Evolutionary conservation across 495 filamentous ascomycete genomes (phyloP), one percentile per base, ranked within the genome.

Genomic region (Talaromyces wortmannii): DNA sequence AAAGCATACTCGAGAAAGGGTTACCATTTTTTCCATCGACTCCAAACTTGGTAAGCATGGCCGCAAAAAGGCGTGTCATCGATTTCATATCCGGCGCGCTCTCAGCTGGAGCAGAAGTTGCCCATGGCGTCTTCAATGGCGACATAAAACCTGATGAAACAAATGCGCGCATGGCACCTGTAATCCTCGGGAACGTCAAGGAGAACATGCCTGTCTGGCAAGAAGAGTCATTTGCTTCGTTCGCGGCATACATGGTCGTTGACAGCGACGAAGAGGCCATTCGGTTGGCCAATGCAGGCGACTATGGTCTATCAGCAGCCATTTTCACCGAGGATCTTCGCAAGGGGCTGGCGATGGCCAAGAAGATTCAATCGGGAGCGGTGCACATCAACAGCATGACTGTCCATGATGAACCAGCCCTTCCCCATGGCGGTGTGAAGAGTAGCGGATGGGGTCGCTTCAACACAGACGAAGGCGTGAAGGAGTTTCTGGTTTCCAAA

Each of bases 351-450:
- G 66, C 71, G 45, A 68, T 81, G n/a, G 75, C 78, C 13, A 74
- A 67, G 61, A 66, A 73, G 58, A 77, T 81, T n/a, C 75, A 81
- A 52, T 63, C 73, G 13, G 77, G 77, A 0, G 86, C 86, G 31
- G 87, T 96, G 23, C 91, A 95, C 68, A 91, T 95, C 63, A 96
- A 96, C 63, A 82, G 75, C 56, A 91, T 92, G 87, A 89, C 84
- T 0, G 82, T 95, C 6, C 89, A 95, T 61, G 91, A 96, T 61
- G 90, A 95, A 71, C 72, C 83, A 2, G 75, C 72, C 16, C 65
- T 95, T 49, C 89, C 90, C 13, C 90, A 95, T 71, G 90, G 91
- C 12, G 91, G 91, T 17, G 82, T 84, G 51, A 96, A 96, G 79
- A 81, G 83, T 52, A 90, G 86, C 60, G 91, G 91, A 4, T 92